These are phyloP conservation scores for Limnanthes douglasii DNA, from an alignment of 345 rosid genomes.

Conservation along the genomic window DNA sequence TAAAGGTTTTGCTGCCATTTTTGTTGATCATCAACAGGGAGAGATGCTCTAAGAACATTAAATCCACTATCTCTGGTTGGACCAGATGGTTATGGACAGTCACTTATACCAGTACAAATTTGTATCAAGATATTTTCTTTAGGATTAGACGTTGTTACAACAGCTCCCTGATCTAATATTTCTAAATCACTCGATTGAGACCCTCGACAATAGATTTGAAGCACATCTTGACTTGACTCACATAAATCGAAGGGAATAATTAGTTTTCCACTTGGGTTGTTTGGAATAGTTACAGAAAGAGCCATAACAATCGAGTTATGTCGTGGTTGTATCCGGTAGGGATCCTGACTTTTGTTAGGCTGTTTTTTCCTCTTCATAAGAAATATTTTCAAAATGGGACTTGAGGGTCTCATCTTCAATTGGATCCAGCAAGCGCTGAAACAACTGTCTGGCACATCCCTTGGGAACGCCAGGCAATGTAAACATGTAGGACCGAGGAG, in stretches of 20 bases:
- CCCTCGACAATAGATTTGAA: slow-evolving; percentile 40
- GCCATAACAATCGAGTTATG: slow-evolving; percentile 70
- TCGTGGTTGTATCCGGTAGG: slow-evolving; percentile 36
- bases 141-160: slow-evolving; percentile 37
- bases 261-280: slow-evolving; percentile 51
- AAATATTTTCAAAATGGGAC: slow-evolving; percentile 90
- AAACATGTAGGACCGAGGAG: slow-evolving; percentile 91
- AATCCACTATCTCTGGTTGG: slow-evolving; percentile 56
- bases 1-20: too few relatives aligned
- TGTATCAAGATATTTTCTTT: slow-evolving; percentile 34
- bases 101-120: slow-evolving; percentile 41
- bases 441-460: slow-evolving; percentile 98
- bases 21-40: slow-evolving; percentile 70
- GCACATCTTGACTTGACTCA: slow-evolving; percentile 54
- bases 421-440: slow-evolving; percentile 88
- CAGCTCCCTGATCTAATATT: slow-evolving; percentile 40
- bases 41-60: slow-evolving; percentile 45
- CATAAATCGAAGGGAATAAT: slow-evolving; percentile 83
- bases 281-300: slow-evolving; percentile 65
- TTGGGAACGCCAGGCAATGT: slow-evolving; percentile 97
- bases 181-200: slow-evolving; percentile 38
- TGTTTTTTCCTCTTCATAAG: slow-evolving; percentile 44
- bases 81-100: slow-evolving; percentile 35
- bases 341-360: slow-evolving; percentile 15
- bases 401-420: slow-evolving; percentile 81